Evolutionary conservation across 495 filamentous ascomycete species (phyloP), one percentile per base, ranked within the genome.

Genomic region (Collariella sp.): DNA sequence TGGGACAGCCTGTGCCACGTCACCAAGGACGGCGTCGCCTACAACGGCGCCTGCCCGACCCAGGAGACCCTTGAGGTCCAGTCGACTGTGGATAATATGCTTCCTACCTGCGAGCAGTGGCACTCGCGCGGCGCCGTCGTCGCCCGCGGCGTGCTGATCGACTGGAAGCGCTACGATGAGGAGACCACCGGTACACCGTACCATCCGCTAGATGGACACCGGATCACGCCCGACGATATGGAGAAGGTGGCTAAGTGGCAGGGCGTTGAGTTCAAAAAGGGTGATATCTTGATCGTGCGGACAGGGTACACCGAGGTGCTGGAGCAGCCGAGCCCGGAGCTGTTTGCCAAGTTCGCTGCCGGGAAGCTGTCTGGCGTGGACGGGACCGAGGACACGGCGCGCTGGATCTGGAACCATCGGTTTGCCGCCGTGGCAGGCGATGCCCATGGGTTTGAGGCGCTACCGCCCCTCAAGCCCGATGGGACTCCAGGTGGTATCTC

Each of bases 1-100:
- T 89, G 87, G 87, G 87, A 91, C 61, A 83, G 84, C 18, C 74
- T 89, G n/a, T 72, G 83, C 44, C 85, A 88, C 66, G 35, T 61
- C 47, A 54, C 51, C 34, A 38, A 15, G 1, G 69, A 73, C 2
- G 71, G 69, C 12, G 58, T 63, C 19, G 70, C 77, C 15, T 85
- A 85, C 61, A 86, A 86, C 61, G 78, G 76, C 13, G 56, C 62
- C 40, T 19, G 56, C 47, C 67, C 70, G 19, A 69, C 62, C 15
- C 59, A 63, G 29, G 62, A 62, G 11, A 54, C 62, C 2, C 55
- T 72, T 3, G 38, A 61, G 9, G 64, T 51, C 1, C 10, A 54
- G 1, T 52, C 54, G 26, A 69, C 69, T 7, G 57, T 53, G 3
- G 50, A 49, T 12, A 72, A 70, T 46, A 18, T 48, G 15, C 61